These are phyloP conservation scores for Gonapodya prolifera DNA, from an alignment of 192 early-diverging fungal species.

Conservation along the genomic window DNA sequence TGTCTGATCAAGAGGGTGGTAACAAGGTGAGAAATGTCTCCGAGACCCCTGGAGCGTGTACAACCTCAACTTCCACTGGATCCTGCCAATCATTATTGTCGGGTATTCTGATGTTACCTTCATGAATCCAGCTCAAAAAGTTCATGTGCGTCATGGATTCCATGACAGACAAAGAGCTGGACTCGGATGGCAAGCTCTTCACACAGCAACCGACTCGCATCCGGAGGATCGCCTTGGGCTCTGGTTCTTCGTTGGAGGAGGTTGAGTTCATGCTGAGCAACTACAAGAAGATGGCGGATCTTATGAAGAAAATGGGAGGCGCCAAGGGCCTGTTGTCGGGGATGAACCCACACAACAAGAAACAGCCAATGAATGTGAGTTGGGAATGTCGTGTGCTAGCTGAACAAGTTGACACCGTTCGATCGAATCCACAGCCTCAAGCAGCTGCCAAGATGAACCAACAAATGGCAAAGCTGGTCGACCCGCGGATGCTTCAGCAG, in stretches of 20 bases:
- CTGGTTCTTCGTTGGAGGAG: slow-evolving; percentile 67
- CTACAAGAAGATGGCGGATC: slow-evolving; percentile 63
- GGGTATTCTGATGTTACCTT: no score
- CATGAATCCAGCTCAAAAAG: slow-evolving; percentile 49
- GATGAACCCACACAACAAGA: slow-evolving; percentile 15
- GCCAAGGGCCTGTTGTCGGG: slow-evolving; percentile 65
- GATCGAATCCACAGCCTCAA: slow-evolving; percentile 39
- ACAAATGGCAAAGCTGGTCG: slow-evolving; percentile 54
- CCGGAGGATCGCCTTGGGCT: slow-evolving; percentile 68
- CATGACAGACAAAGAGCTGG: slow-evolving; percentile 85
- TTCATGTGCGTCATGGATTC: slow-evolving; percentile 92
- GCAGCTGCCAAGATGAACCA: slow-evolving; percentile 46
- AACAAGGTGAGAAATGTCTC: no score
- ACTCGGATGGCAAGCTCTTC: slow-evolving; percentile 78
- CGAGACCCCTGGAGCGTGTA: no score
- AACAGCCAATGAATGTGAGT: slow-evolving; percentile 14
- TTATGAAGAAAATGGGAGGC: slow-evolving; percentile 90
- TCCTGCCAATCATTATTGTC: no score
- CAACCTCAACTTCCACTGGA: no score
- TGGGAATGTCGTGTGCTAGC: slow-evolving; percentile 31
- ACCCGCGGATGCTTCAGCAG: slow-evolving; percentile 6
- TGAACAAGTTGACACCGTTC: slow-evolving; percentile 11
- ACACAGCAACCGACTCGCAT: slow-evolving; percentile 54
- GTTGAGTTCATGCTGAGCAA: slow-evolving; percentile 73
- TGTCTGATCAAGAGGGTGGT: slow-evolving; percentile 39